Evolutionary conservation across 2,329 filamentous ascomycete genomes (phyloP).

Genomic region (Phialophora tarda): DNA sequence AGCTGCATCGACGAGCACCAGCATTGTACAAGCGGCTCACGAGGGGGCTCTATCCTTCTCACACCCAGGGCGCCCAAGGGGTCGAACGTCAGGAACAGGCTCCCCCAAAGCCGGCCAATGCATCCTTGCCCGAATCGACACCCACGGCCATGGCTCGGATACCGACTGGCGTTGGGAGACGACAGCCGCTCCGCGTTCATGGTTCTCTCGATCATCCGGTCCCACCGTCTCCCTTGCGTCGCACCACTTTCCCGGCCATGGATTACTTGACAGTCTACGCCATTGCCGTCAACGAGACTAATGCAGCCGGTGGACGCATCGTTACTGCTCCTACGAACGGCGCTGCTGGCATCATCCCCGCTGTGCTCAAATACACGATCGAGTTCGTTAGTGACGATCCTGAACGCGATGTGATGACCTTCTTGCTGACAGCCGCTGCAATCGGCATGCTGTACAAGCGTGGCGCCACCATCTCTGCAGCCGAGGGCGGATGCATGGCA

Average conservation of each 20-base stretch:
- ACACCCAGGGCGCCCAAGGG: slow-evolving; percentile 19
- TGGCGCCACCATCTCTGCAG: slow-evolving; percentile 36
- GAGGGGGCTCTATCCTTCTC: slow-evolving; percentile 34
- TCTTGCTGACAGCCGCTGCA: slow-evolving; percentile 34
- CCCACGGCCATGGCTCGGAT: background rate
- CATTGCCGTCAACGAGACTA: slow-evolving; percentile 37
- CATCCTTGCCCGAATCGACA: slow-evolving; percentile 1
- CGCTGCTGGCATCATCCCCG: slow-evolving; percentile 35
- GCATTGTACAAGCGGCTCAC: slow-evolving; percentile 34
- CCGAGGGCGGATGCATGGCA: slow-evolving; percentile 36
- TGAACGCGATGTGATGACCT: slow-evolving; percentile 35
- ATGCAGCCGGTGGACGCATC: slow-evolving; percentile 20
- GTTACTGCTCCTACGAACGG: slow-evolving; percentile 28
- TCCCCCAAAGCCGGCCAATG: background rate
- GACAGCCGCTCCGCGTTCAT: slow-evolving; percentile 22
- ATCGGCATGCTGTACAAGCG: slow-evolving; percentile 36
- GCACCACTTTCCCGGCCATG: slow-evolving; percentile 33
- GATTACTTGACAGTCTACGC: slow-evolving; percentile 36
- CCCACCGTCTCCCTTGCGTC: slow-evolving; percentile 24
- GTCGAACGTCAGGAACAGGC: background rate
- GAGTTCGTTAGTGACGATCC: slow-evolving; percentile 36
- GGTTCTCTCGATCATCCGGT: slow-evolving; percentile 33
- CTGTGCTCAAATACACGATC: slow-evolving; percentile 35
- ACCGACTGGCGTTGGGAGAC: slow-evolving; percentile 12
- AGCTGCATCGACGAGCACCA: slow-evolving; percentile 33